Evolutionary conservation across 2,329 filamentous ascomycete species (phyloP), one percentile per base, ranked within the genome.

Genomic region (Phialophora expanda): DNA sequence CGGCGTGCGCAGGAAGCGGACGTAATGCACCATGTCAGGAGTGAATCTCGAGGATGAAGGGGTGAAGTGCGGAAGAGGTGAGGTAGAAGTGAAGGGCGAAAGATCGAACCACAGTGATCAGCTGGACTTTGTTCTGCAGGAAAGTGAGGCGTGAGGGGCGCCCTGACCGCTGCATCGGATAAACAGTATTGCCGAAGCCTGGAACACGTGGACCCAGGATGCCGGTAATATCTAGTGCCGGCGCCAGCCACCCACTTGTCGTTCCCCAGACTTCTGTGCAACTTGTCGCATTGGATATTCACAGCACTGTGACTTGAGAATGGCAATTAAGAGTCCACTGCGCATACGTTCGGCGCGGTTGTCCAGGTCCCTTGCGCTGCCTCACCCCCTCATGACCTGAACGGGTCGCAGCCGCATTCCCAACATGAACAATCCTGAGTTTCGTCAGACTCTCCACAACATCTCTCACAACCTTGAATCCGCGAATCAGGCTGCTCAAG

Each of bases 381-480:
- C 56, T 56, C 24, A 30, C 22, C 30, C 20, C 22, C 60, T 56
- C 32, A n/a, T 50, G 22, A 60, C 59, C 34, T 61, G 58, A 61
- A 61, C 22, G 54, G 34, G 38, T 54, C 34, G 22, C 12, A 12
- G 30, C 48, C 22, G 58, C 30, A 6, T 6, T 14, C 22, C 41
- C 66, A 70, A 65, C 22, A 73, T 73, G 72, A 73, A 72, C 65
- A 70, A 71, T 41, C 69, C 72, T 24, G 70, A 74, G 60, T 88
- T 97, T 78, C 92, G 93, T 71, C 93, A 96, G 78, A 92, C 91
- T 73, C 92, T 96, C 86, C 96, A 97, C 77, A 92, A 95, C 76
- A 89, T 97, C 76, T 90, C 91, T 6, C 90, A 95, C 72, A 96
- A 94, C 74, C 88, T 96, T 78, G 94, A 97, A 79, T 86, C 90